Base-by-base conservation (phyloP, 345 rosid species). In the Eutrema japonicum region DNA sequence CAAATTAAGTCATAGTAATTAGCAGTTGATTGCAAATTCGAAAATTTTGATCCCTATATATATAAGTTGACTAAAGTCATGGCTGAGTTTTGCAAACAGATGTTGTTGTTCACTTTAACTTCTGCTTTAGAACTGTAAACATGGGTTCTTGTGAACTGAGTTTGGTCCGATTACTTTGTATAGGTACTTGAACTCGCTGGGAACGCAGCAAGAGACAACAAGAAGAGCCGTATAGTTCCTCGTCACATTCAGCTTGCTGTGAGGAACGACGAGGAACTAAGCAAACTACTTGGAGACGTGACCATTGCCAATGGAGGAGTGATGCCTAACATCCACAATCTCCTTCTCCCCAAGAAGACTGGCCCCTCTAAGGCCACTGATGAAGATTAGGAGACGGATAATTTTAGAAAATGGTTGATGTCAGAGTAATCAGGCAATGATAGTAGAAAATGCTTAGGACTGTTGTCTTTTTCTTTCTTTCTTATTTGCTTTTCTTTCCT, bases 321-420 rank as follows among this genome's bases (percentile, higher is more conserved):
- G 69, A 93, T 93, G 96, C 98, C 98, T 10, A 93, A 90, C 86
- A 93, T 93, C 71, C 98, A 93, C 85, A 93, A 87, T 70, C 97
- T 93, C 36, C 92, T 93, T 48, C 86, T 91, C 41, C 97, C 96
- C 11, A 93, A 91, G 83, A 93, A 91, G 85, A 6, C 94, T 2
- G 96, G 96, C 3, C 38, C 88, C 43, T 77, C 80, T 1, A 77
- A 77, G 73, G 50, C 80, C 35, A 30, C 85, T 10, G 93, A 78
- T 14, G 97, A 83, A 10, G 97, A 93, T 37, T 96, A 90, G 42
- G 27, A 88, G 9, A 6, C 37, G 7, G 7, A 14, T 5, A 2
- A 29, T 6, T 1, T 3, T 55, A 22, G 46, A 45, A 26, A 12
- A 42, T 42, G 54, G 46, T 64, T 64, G 30, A 35, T 30, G 16